Evolutionary conservation across 805 yeast species (phyloP).

Genomic region (Isabelozyma heimii): DNA sequence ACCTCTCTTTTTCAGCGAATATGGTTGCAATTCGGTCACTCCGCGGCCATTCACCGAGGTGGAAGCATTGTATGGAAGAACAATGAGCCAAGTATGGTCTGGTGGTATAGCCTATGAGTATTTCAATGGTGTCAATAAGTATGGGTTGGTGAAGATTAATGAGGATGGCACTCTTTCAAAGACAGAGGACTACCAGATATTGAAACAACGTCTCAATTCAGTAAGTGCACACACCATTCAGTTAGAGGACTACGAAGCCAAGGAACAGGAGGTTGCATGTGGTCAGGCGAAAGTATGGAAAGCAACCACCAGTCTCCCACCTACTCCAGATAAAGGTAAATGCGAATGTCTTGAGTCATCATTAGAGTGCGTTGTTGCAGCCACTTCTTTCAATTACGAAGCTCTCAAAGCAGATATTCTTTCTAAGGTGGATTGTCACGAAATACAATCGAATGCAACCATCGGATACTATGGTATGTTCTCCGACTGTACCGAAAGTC

Average conservation of each 20-base stretch:
- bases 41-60: slow-evolving; percentile 41
- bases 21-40: slow-evolving; percentile 33
- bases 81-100: slow-evolving; percentile 36
- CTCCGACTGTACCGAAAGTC: slow-evolving; percentile 37
- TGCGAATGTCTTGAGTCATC: slow-evolving; percentile 46
- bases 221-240: slow-evolving; percentile 17
- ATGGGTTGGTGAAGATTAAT: slow-evolving; percentile 32
- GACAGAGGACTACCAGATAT: slow-evolving; percentile 27
- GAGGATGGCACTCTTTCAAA: slow-evolving; percentile 22
- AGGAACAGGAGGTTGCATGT: slow-evolving; percentile 1
- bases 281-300: slow-evolving; percentile 12
- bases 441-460: slow-evolving; percentile 30
- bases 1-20: slow-evolving; percentile 39
- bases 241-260: slow-evolving; percentile 1
- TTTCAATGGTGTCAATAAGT: slow-evolving; percentile 32
- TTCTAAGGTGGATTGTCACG: slow-evolving; percentile 34
- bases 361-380: slow-evolving; percentile 33
- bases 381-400: slow-evolving; percentile 16
- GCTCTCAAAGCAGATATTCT: slow-evolving; percentile 33
- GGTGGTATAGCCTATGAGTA: slow-evolving; percentile 39
- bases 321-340: slow-evolving; percentile 37
- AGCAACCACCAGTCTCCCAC: slow-evolving; percentile 28
- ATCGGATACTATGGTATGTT: slow-evolving; percentile 41
- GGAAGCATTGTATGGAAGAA: slow-evolving; percentile 29
- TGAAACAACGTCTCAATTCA: slow-evolving; percentile 18